Conservation (phyloP, 2,329 filamentous ascomycete genomes). For the Periglandula ipomoeae region DNA sequence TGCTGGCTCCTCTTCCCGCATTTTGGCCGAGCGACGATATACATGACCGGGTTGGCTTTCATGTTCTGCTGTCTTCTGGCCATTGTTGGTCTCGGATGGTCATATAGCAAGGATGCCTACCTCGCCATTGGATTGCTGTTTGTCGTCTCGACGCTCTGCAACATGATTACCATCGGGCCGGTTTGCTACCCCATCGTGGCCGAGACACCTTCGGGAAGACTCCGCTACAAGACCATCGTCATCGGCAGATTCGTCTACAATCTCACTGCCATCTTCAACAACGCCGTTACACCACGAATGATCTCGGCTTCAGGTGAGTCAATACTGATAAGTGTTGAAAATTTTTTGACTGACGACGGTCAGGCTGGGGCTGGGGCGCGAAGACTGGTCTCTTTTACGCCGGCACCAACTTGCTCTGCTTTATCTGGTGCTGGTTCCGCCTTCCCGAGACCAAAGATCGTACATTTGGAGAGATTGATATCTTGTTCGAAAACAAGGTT, state of each 20-base stretch:
- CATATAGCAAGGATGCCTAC: constrained; percentile 14
- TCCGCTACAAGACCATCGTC: constrained; percentile 21
- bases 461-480: constrained; percentile 44
- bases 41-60: constrained; percentile 33
- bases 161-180: constrained; percentile 29
- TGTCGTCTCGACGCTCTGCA: constrained; percentile 23
- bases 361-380: constrained; percentile 29
- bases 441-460: constrained; percentile 42
- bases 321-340: too few species aligned
- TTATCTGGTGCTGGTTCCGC: constrained; percentile 33
- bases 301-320: too few species aligned
- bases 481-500: constrained; percentile 28
- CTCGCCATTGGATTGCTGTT: constrained; percentile 27
- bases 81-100: constrained; percentile 29
- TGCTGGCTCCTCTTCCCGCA: constrained; percentile 34
- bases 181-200: constrained; percentile 25
- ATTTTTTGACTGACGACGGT: too few species aligned
- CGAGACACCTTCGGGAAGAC: constrained; percentile 21
- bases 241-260: constrained; percentile 15
- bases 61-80: constrained; percentile 29
- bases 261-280: too few species aligned
- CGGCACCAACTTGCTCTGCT: constrained; percentile 14
- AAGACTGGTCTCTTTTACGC: constrained; percentile 27
- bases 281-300: too few species aligned
- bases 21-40: constrained; percentile 35